Conservation (phyloP, 305 asterid genomes). For the Solanum hybrid region DNA sequence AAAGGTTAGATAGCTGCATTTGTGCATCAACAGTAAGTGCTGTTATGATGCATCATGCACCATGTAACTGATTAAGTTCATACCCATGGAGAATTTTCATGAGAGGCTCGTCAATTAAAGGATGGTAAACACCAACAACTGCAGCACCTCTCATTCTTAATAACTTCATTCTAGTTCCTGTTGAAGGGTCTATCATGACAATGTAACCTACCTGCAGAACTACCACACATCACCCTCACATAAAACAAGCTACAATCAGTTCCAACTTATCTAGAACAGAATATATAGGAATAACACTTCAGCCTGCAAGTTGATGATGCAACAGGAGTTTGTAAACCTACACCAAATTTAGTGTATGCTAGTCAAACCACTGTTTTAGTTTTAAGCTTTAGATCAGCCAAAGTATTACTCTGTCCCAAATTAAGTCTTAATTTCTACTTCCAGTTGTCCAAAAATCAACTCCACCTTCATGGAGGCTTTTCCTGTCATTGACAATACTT, state of each 20-base stretch:
- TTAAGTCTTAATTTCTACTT: not conserved
- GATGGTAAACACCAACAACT: constrained; percentile 90
- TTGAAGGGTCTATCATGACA: constrained; percentile 68
- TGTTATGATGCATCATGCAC: not conserved
- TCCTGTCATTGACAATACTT: not conserved
- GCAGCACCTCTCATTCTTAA: constrained; percentile 78
- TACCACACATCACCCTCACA: constrained; percentile 8
- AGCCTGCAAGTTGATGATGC: not conserved
- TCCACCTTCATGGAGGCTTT: not conserved
- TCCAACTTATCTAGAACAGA: not conserved
- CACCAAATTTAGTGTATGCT: not conserved
- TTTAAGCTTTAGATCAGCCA: not conserved
- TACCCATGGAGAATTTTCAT: constrained; percentile 72
- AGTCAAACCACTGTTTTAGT: not conserved
- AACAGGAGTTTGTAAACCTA: not conserved
- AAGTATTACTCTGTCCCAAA: not conserved
- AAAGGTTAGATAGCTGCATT: not conserved
- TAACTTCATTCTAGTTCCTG: constrained; percentile 45
- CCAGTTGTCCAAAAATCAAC: not conserved
- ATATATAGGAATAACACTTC: not conserved
- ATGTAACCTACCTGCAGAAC: constrained; percentile 83
- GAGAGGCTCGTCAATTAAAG: constrained; percentile 66
- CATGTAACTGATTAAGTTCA: not conserved
- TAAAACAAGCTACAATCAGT: constrained; percentile 7
- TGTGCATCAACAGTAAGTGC: not conserved